phyloP scores from a whole-genome alignment of 1,139 yeast species.

The Blastobotrys raffinosifermentans region DNA sequence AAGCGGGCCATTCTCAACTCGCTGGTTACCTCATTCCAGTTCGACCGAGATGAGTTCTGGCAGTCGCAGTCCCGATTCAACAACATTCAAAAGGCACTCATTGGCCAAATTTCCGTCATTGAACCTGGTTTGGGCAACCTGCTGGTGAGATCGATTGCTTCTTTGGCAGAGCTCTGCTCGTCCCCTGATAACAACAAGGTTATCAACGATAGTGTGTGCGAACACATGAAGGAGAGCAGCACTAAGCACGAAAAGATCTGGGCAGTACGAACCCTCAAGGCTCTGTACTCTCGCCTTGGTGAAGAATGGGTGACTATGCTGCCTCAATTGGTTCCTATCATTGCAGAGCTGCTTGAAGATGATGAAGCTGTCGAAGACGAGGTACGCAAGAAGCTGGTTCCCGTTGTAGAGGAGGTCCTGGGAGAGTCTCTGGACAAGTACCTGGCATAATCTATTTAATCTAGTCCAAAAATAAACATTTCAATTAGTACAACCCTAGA shows the following conservation, averaged over 20 bases:
- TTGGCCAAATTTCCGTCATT: slow-evolving; percentile 58
- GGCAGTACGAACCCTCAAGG: slow-evolving; percentile 75
- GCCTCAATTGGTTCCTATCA: slow-evolving; percentile 92
- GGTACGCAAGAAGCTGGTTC: slow-evolving; percentile 86
- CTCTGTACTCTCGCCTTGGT: slow-evolving; percentile 78
- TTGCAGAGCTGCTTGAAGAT: slow-evolving; percentile 92
- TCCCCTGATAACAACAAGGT: slow-evolving; percentile 77
- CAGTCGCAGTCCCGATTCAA: slow-evolving; percentile 81
- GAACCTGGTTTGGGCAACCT: slow-evolving; percentile 58
- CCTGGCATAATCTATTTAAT: slow-evolving; percentile 44
- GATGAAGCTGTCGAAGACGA: slow-evolving; percentile 91
- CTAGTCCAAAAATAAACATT: neutral
- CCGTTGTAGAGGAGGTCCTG: slow-evolving; percentile 82
- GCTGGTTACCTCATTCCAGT: slow-evolving; percentile 70
- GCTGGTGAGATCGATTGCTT: slow-evolving; percentile 71
- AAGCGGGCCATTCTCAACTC: slow-evolving; percentile 69
- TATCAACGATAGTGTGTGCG: slow-evolving; percentile 50
- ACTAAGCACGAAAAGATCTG: slow-evolving; percentile 60
- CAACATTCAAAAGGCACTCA: slow-evolving; percentile 53
- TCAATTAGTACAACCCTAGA: too few relatives aligned
- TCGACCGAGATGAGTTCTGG: slow-evolving; percentile 94
- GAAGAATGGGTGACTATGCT: slow-evolving; percentile 88
- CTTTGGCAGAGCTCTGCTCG: slow-evolving; percentile 68
- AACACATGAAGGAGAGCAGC: slow-evolving; percentile 46
- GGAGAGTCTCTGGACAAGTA: slow-evolving; percentile 95